A percentile compares a stretch with the other conserved stretches of the same genome.
Conservation (phyloP, 495 filamentous ascomycete genomes). For the Penicillium arizonense region DNA sequence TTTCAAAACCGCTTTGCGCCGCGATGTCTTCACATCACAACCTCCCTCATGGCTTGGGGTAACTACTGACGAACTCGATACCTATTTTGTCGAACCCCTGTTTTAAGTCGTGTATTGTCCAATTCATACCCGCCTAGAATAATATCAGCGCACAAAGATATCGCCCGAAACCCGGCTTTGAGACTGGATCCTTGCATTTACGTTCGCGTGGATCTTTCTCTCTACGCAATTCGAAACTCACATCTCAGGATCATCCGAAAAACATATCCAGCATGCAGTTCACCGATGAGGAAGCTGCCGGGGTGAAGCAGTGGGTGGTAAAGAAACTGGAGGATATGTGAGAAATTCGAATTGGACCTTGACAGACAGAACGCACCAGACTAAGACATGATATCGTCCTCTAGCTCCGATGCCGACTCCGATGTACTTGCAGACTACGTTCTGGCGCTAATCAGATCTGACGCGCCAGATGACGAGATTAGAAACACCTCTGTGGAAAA, state of each 20-base stretch:
- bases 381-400: slow-evolving; percentile 8
- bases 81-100: not conserved
- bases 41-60: slow-evolving; percentile 4
- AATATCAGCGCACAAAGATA: not conserved
- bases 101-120: not conserved
- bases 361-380: not conserved
- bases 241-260: not conserved
- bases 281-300: slow-evolving; percentile 66
- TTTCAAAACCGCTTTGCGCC: slow-evolving; percentile 15
- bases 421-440: slow-evolving; percentile 97
- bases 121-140: not conserved
- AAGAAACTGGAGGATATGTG: slow-evolving; percentile 90
- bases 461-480: slow-evolving; percentile 72
- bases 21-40: slow-evolving; percentile 8
- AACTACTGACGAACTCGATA: not conserved
- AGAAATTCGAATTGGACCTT: slow-evolving; percentile 19
- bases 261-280: slow-evolving; percentile 61
- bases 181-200: slow-evolving; percentile 14
- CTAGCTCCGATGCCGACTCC: slow-evolving; percentile 88
- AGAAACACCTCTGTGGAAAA: slow-evolving; percentile 72
- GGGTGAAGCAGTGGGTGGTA: slow-evolving; percentile 87
- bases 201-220: not conserved
- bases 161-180: slow-evolving; percentile 4
- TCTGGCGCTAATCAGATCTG: slow-evolving; percentile 79
- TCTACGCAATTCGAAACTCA: not conserved